Evolutionary conservation across 1,139 yeast species (phyloP).

Genomic region (Kodamaea fungicola): DNA sequence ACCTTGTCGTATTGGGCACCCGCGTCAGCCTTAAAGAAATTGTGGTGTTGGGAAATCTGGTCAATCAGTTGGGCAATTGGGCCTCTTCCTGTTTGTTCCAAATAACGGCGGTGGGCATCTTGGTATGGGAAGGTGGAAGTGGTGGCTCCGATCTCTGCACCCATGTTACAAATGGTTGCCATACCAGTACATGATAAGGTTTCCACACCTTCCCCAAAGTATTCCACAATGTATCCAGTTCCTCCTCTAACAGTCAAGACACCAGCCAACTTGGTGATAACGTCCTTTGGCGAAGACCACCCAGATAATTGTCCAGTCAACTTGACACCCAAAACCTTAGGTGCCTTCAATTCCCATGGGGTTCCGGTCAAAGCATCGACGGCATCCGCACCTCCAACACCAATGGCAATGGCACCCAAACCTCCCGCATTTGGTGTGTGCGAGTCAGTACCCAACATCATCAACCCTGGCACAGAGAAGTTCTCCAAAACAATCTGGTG

Average conservation of each 20-base stretch:
- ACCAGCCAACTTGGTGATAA: slow-evolving; percentile 89
- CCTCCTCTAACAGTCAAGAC: slow-evolving; percentile 93
- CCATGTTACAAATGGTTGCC: slow-evolving; percentile 99
- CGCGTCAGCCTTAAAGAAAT: slow-evolving; percentile 72
- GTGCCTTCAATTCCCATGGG: slow-evolving; percentile 99
- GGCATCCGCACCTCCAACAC: slow-evolving; percentile 99
- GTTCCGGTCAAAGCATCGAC: slow-evolving; percentile 95
- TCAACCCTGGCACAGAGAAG: slow-evolving; percentile 88
- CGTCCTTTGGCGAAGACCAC: slow-evolving; percentile 96
- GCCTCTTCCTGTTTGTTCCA: slow-evolving; percentile 74
- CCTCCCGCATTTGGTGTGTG: slow-evolving; percentile 99
- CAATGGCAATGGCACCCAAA: slow-evolving; percentile 93
- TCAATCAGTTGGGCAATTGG: slow-evolving; percentile 80
- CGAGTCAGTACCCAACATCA: slow-evolving; percentile 97
- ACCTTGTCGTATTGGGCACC: slow-evolving; percentile 83
- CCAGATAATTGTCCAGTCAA: slow-evolving; percentile 82
- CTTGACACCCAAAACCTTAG: slow-evolving; percentile 86
- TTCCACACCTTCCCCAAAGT: slow-evolving; percentile 90
- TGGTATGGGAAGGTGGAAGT: slow-evolving; percentile 96
- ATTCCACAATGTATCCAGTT: slow-evolving; percentile 92
- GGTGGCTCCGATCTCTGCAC: slow-evolving; percentile 98
- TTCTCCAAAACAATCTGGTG: slow-evolving; percentile 96
- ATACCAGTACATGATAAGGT: slow-evolving; percentile 92
- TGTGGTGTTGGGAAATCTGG: slow-evolving; percentile 55
- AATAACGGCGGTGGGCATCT: slow-evolving; percentile 78